Evolutionary conservation across 2,329 filamentous ascomycete genomes (phyloP).

Genomic region (Incumbomyces delicatus): DNA sequence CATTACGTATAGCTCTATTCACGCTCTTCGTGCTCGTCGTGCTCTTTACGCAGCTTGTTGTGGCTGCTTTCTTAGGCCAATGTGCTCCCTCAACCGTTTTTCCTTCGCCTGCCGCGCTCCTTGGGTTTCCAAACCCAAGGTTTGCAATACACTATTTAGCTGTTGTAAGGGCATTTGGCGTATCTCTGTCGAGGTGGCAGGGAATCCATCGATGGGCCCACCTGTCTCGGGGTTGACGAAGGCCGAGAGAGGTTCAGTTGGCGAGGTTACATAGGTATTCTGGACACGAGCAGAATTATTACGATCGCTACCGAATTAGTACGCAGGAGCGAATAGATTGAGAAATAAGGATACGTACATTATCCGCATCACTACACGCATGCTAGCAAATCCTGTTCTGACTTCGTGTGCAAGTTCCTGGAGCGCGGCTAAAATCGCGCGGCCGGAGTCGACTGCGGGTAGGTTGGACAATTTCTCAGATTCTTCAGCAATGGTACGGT

Average conservation of each 20-base stretch:
- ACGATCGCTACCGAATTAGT: constrained; percentile 6
- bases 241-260: constrained; percentile 1
- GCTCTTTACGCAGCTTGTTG: constrained; percentile 1
- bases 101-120: constrained; percentile 8
- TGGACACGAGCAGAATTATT: constrained; percentile 5
- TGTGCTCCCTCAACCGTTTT: constrained; percentile 9
- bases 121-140: constrained; percentile 7
- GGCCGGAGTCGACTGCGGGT: constrained; percentile 4
- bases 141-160: constrained; percentile 5
- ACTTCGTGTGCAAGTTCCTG: too few relatives aligned
- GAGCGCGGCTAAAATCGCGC: background rate
- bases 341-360: too few relatives aligned
- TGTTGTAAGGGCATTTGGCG: constrained; percentile 5
- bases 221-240: constrained; percentile 4
- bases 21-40: background rate
- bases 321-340: background rate
- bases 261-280: constrained; percentile 1
- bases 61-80: constrained; percentile 4
- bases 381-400: too few relatives aligned
- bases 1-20: too few relatives aligned
- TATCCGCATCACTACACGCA: too few relatives aligned
- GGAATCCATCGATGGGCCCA: constrained; percentile 1
- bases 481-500: constrained; percentile 3
- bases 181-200: constrained; percentile 7
- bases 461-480: constrained; percentile 5